phyloP scores from a whole-genome alignment of 257 asterid genomes.

The Penstemon eatonii region DNA sequence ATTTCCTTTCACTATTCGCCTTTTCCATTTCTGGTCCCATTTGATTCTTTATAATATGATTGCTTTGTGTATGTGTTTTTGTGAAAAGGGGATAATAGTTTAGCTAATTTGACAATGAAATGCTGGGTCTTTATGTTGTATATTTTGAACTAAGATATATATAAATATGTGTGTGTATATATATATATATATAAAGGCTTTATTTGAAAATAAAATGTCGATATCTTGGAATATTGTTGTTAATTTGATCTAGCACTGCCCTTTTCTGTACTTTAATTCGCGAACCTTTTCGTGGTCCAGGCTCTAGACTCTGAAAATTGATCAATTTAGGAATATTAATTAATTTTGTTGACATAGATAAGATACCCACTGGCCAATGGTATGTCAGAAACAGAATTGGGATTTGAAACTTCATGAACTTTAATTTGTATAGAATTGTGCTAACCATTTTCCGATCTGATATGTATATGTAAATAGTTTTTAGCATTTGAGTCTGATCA shows the following conservation, averaged over 20 bases:
- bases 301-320: constrained; percentile 21
- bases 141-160: not conserved
- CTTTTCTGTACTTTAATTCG: constrained; percentile 31
- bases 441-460: not conserved
- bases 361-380: constrained; percentile 3
- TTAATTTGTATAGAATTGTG: not conserved
- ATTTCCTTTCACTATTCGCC: constrained; percentile 8
- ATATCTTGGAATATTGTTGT: constrained; percentile 30
- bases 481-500: constrained; percentile 18
- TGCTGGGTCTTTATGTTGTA: constrained; percentile 27
- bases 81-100: constrained; percentile 23
- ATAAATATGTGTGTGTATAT: no score
- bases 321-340: constrained; percentile 28
- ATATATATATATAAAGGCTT: no score
- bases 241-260: constrained; percentile 24
- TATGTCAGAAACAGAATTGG: not conserved
- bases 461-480: not conserved
- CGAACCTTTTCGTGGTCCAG: constrained; percentile 42
- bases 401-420: not conserved
- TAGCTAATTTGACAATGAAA: constrained; percentile 27
- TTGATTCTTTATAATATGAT: constrained; percentile 15
- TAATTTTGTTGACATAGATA: constrained; percentile 4
- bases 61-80: constrained; percentile 1
- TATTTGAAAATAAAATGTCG: constrained; percentile 4
- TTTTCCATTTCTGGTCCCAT: constrained; percentile 38